Base-by-base conservation (phyloP, 139 green algal genomes). In the Ulvella scutata region DNA sequence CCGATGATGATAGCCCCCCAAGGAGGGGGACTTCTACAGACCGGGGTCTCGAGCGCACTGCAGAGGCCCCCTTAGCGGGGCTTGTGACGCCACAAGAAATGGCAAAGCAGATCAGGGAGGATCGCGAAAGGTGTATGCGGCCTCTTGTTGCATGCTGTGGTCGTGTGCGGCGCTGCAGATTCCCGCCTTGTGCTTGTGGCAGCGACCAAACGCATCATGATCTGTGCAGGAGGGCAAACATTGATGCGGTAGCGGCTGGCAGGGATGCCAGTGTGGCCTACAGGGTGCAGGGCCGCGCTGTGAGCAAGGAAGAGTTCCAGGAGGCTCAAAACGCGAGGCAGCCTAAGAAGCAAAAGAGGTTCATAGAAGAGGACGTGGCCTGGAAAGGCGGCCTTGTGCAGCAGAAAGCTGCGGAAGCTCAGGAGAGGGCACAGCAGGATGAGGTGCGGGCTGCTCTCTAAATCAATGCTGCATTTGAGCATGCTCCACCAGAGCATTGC, bases 381-480 rank as follows among this genome's bases (percentile, higher is more conserved):
- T 96, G 89, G 90, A 87, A 85, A 13, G 81, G 79, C 1, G 90
- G 90, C 36, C 76, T 96, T 38, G 81, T 84, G 34, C 90, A 95
- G 82, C 82, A 83, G 76, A 43, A 62, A 31, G 80, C 82, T 38
- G 80, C 78, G 26, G 80, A 88, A 38, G 80, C 79, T 36, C 73
- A 44, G 21, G 62, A 37, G 13, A 73, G 62, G 61, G 75, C 38
- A 29, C 80, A 86, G 83, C 72, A 44, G n/a, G 72, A 77, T 35
- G 82, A 91, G 79, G 82, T 86, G 72, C 10, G 82, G 3, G 21
- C 33, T 78, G 26, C 13, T 72, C 17, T 60, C 37, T n/a, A 43
- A 9, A 38, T 26, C 23, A 78, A 79, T 21, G 31, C 17, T 29
- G 28, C 38, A 43, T 74, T 38, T 20, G 31, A 38, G 23, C 28